Evolutionary conservation across 208 protist genomes (phyloP), one percentile per base, ranked within the genome.

Genomic region (Crithidia expoeki): DNA sequence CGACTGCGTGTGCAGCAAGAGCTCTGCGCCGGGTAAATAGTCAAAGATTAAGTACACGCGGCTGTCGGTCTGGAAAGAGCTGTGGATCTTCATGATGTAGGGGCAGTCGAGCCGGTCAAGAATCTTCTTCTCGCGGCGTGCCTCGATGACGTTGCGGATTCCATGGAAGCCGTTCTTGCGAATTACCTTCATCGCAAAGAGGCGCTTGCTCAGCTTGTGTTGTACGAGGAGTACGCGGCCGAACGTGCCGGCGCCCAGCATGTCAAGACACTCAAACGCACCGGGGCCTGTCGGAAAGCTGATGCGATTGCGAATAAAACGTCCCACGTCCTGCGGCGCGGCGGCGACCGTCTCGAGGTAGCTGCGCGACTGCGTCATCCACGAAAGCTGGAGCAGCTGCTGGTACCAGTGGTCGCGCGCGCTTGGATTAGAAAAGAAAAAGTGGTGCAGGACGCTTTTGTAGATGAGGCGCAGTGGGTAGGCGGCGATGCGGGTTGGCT

Each of bases 1-100:
- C 49, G 55, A 53, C 60, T 97, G 79, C 9, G 97, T 85, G 82
- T 98, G 96, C 61, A 83, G 84, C 55, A 97, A 95, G n/a, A 99
- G 83, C 68, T 98, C 96, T 33, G 96, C 95, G 10, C 97, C 97
- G 6, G 95, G 83, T 2, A 97, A 78, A 68, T 93, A 98, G 72
- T 98, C 95, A 10, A 98, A 77, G 23, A 97, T 56, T 44, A 98
- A 61, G 75, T 96, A 98, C 3, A 97, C 76, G 50, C 93, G 82
- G 17, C 78, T 79, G 59, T 92, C 87, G 11, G 90, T 94, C 61
- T 94, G 90, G 76, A 97, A 98, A 46, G 80, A 75, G 23, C 68
- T 68, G 74, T 97, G 86, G 17, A 97, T 66, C 38, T 79, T 81
- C 74, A 96, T 90, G 50, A 97, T 96, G 72, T 92, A 97, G 11